A percentile compares a stretch with the other conserved stretches of the same genome.
phyloP scores from a whole-genome alignment of 441 rosid species.

The Breynia disticha region DNA sequence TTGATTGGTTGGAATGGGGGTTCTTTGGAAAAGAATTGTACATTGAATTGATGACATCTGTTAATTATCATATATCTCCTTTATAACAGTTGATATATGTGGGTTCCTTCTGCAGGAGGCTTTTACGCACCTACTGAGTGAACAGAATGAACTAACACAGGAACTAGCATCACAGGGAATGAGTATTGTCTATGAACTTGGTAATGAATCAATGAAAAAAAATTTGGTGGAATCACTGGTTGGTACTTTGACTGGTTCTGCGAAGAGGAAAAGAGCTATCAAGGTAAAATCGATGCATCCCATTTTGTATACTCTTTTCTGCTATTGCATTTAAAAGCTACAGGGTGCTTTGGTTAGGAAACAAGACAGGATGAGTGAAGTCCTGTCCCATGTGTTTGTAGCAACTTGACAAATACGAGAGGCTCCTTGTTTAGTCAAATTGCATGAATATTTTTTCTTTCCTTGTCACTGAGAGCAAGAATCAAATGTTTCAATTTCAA shows the following conservation, averaged over 20 bases:
- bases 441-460: no score
- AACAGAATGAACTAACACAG: constrained; percentile 95
- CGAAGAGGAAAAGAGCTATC: constrained; percentile 92
- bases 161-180: constrained; percentile 98
- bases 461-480: no score
- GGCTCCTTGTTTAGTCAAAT: no score
- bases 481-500: no score
- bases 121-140: constrained; percentile 86
- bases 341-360: not conserved
- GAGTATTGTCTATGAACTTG: constrained; percentile 97
- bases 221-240: constrained; percentile 89
- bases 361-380: no score
- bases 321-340: constrained; percentile 4
- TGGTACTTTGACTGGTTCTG: constrained; percentile 80
- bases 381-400: no score
- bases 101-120: constrained; percentile 57
- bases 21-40: no score
- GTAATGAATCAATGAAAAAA: constrained; percentile 83
- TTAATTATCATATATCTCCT: not conserved
- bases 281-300: constrained; percentile 56
- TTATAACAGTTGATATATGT: not conserved
- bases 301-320: constrained; percentile 14
- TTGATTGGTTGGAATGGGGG: no score
- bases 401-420: no score
- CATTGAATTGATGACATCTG: no score